Conservation (phyloP, 768 basidiomycete genomes). For the Crassisporium funariophilum region DNA sequence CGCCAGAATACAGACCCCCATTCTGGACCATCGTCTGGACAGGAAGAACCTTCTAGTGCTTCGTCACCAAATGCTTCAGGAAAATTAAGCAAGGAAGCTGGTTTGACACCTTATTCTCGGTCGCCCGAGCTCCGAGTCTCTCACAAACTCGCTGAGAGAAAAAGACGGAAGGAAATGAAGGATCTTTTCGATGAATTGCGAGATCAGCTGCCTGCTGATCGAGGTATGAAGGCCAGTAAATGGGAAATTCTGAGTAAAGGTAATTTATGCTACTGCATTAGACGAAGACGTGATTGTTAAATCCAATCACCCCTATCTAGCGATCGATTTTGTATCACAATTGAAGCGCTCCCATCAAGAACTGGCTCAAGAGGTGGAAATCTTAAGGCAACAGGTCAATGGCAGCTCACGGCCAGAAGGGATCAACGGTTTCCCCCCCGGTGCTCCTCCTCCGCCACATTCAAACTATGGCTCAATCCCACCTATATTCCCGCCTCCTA, state of each 20-base stretch:
- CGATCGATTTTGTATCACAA: conserved; percentile 84
- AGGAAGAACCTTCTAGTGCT: conserved; percentile 46
- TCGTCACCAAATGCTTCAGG: conserved; percentile 37
- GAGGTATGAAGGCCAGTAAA: conserved; percentile 96
- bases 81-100: conserved; percentile 48
- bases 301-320: conserved; percentile 36
- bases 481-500: conserved; percentile 43
- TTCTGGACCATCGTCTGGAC: conserved; percentile 39
- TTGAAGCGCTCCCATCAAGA: conserved; percentile 79
- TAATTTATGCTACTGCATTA: conserved; percentile 28
- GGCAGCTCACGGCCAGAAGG: conserved; percentile 56
- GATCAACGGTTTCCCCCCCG: conserved; percentile 51
- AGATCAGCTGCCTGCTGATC: conserved; percentile 89
- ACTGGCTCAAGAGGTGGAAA: conserved; percentile 77
- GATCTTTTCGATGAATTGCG: conserved; percentile 96
- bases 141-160: conserved; percentile 96
- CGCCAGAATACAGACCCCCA: conserved; percentile 52
- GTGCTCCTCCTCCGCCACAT: conserved; percentile 48
- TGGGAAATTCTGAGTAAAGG: conserved; percentile 99
- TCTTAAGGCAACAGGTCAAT: conserved; percentile 75
- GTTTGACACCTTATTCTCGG: conserved; percentile 87
- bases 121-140: conserved; percentile 93
- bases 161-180: conserved; percentile 98
- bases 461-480: conserved; percentile 52
- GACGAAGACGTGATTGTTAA: background rate